Conservation (phyloP, 352 stramenopile species). For the Phytophthora cactorum region DNA sequence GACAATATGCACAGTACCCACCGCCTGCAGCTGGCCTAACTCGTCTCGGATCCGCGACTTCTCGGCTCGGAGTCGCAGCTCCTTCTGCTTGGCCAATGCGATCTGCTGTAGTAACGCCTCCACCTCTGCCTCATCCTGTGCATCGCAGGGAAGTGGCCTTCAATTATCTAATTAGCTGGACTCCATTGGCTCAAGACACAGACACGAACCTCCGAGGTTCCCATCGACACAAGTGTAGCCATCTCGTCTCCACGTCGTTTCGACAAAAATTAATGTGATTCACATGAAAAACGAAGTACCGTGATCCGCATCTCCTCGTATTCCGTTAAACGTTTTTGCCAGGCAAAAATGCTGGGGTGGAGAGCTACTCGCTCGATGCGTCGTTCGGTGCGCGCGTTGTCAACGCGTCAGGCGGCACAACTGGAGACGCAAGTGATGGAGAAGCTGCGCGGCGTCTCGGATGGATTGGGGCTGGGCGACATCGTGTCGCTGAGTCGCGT, state of each 20-base stretch:
- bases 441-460: slow-evolving; percentile 65
- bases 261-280: neutral
- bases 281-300: slow-evolving; percentile 8
- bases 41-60: slow-evolving; percentile 71
- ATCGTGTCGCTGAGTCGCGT: slow-evolving; percentile 81
- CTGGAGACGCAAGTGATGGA: slow-evolving; percentile 83
- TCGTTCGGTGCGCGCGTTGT: slow-evolving; percentile 52
- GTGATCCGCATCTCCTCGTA: slow-evolving; percentile 1
- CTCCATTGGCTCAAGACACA: neutral
- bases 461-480: slow-evolving; percentile 76
- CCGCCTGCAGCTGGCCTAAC: slow-evolving; percentile 51
- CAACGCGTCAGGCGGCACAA: slow-evolving; percentile 66
- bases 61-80: slow-evolving; percentile 68
- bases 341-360: slow-evolving; percentile 36
- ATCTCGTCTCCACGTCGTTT: slow-evolving; percentile 16
- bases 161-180: neutral
- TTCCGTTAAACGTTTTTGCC: neutral
- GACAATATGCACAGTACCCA: slow-evolving; percentile 19
- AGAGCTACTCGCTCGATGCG: slow-evolving; percentile 15
- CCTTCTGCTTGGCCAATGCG: slow-evolving; percentile 58
- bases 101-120: slow-evolving; percentile 66
- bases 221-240: slow-evolving; percentile 21
- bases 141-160: neutral
- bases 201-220: slow-evolving; percentile 9
- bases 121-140: slow-evolving; percentile 52